Conservation (phyloP, 140 eudicot genomes). For the Cichorium intybus region DNA sequence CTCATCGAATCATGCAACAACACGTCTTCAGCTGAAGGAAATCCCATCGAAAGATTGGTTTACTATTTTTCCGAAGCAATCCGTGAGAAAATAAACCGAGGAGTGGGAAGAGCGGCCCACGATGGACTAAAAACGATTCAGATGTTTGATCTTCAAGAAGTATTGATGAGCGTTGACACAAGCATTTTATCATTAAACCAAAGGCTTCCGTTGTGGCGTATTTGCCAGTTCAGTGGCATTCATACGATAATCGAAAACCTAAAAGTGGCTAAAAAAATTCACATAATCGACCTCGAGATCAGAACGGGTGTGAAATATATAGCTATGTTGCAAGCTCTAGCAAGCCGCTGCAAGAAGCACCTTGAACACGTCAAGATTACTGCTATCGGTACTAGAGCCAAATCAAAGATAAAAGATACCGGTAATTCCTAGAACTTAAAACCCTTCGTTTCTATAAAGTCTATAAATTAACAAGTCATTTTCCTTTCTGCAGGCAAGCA, state of each 20-base stretch:
- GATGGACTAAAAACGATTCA: conserved; percentile 12
- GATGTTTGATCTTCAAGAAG: conserved; percentile 14
- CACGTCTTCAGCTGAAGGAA: conserved; percentile 24
- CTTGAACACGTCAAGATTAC: conserved; percentile 43
- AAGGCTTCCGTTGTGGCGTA: conserved; percentile 30
- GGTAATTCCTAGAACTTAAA: conserved; percentile 14
- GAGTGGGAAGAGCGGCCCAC: conserved; percentile 18
- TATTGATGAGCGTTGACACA: neutral
- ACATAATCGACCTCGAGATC: conserved; percentile 52
- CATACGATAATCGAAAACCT: conserved; percentile 40
- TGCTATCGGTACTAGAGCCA: conserved; percentile 34
- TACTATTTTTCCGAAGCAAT: conserved; percentile 46
- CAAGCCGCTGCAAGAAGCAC: conserved; percentile 5
- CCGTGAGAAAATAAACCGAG: conserved; percentile 33
- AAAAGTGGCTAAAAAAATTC: conserved; percentile 31
- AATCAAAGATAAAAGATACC: conserved; percentile 23
- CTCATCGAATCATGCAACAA: conserved; percentile 29
- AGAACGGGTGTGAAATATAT: conserved; percentile 34
- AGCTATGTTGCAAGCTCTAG: conserved; percentile 45
- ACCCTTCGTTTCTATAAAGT: too few species aligned
- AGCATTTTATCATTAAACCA: conserved; percentile 22
- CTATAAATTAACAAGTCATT: too few species aligned
- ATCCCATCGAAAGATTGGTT: conserved; percentile 36
- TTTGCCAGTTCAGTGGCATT: conserved; percentile 28
- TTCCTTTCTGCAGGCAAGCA: conserved; percentile 21